These are phyloP conservation scores for Verbascum thapsus DNA, from an alignment of 257 asterid species.

Conservation along the genomic window DNA sequence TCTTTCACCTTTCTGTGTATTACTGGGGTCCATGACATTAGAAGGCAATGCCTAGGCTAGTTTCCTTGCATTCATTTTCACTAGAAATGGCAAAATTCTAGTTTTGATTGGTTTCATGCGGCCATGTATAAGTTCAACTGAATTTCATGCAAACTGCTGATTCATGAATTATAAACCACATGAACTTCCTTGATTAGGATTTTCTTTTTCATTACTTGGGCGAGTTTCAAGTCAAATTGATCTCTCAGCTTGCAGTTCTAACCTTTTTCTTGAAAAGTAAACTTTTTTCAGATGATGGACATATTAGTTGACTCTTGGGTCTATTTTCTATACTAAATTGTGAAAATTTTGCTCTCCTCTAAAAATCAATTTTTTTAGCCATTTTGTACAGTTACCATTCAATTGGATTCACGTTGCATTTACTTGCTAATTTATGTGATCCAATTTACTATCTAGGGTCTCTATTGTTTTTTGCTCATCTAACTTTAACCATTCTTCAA, in stretches of 20 bases:
- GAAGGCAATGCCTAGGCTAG: neutral
- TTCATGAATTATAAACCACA: neutral
- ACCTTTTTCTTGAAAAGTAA: neutral
- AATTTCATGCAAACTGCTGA: constrained; percentile 9
- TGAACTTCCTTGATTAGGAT: constrained; percentile 8
- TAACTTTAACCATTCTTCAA: neutral
- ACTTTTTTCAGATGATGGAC: neutral
- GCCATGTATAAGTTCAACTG: neutral
- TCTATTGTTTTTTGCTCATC: constrained; percentile 18
- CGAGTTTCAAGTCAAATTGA: constrained; percentile 6
- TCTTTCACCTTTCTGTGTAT: neutral
- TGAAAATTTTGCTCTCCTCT: neutral
- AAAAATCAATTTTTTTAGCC: too few relatives aligned
- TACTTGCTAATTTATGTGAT: constrained; percentile 6
- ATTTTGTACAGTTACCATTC: too few relatives aligned
- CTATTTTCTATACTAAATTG: neutral
- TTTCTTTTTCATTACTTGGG: neutral
- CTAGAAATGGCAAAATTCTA: neutral
- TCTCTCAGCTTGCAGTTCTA: constrained; percentile 9
- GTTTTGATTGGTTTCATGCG: constrained; percentile 8
- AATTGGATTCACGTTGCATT: constrained; percentile 11
- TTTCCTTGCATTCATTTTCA: neutral
- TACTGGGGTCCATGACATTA: neutral
- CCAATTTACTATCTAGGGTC: neutral
- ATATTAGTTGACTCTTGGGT: constrained; percentile 10